Evolutionary conservation across 306 rosid species (phyloP).

Genomic region (Castanea mollissima): DNA sequence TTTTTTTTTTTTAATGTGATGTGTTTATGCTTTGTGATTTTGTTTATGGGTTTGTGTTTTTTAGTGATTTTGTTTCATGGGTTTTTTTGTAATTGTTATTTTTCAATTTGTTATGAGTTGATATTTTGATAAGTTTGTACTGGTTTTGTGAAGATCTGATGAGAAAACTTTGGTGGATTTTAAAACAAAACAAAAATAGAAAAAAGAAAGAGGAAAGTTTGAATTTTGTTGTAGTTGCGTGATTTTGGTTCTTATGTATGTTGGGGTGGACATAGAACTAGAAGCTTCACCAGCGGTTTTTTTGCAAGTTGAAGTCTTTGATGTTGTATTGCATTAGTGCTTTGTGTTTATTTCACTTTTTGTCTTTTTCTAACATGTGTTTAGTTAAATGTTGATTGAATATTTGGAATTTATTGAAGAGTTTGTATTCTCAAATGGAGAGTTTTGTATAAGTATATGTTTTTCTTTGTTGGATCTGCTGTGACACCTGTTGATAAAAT

Average conservation of each 20-base stretch:
- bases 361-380: background rate
- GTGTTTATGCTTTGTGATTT: constrained; percentile 13
- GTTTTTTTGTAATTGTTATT: constrained; percentile 11
- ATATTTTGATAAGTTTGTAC: background rate
- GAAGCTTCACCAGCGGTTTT: background rate
- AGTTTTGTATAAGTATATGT: background rate
- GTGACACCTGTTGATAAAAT: background rate
- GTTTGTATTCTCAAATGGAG: background rate
- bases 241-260: background rate
- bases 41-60: constrained; percentile 23
- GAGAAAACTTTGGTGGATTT: background rate
- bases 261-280: background rate
- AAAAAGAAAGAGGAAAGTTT: constrained; percentile 4
- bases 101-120: constrained; percentile 7
- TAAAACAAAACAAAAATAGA: background rate
- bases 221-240: constrained; percentile 9
- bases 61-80: background rate
- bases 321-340: background rate
- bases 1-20: no score
- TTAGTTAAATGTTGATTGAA: background rate
- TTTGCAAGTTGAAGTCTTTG: background rate
- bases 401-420: constrained; percentile 8
- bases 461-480: constrained; percentile 28
- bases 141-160: constrained; percentile 38
- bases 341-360: constrained; percentile 4